Conservation (phyloP, 352 stramenopile genomes). For the Phytophthora hybrid region DNA sequence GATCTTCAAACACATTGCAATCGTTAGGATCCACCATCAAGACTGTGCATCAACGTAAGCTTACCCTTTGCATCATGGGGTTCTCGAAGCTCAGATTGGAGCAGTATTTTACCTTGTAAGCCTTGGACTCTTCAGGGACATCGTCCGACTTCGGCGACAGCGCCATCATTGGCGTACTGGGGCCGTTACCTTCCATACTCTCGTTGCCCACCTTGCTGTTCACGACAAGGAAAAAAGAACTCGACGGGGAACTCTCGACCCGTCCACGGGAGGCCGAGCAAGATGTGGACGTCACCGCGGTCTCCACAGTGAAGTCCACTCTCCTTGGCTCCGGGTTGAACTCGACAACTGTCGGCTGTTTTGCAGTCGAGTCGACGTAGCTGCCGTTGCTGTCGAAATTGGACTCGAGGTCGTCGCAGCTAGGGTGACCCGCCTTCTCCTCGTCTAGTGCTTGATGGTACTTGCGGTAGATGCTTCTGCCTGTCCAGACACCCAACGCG, state of each 20-base stretch:
- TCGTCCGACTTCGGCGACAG: constrained; percentile 8
- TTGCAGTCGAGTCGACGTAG: background rate
- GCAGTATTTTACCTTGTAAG: constrained; percentile 39
- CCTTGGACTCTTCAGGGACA: background rate
- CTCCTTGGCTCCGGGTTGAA: background rate
- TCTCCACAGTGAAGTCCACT: too few species aligned
- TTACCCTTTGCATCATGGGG: constrained; percentile 51
- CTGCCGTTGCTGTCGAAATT: background rate
- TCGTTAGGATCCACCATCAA: background rate
- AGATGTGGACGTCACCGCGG: background rate
- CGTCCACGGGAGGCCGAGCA: background rate
- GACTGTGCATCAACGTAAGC: background rate
- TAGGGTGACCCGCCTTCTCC: constrained; percentile 18
- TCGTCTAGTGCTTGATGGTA: constrained; percentile 26
- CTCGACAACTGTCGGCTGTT: background rate
- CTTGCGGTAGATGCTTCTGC: constrained; percentile 39
- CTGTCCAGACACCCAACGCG: constrained; percentile 50
- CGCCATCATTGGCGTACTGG: constrained; percentile 1
- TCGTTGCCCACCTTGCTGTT: constrained; percentile 12
- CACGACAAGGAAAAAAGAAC: background rate
- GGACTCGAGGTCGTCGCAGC: constrained; percentile 15
- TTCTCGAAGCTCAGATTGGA: constrained; percentile 52
- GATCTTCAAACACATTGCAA: constrained; percentile 1
- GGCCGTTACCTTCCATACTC: background rate
- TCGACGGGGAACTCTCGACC: background rate